Evolutionary conservation across 75 land plant genomes (phyloP).

Genomic region (Larix kaempferi): DNA sequence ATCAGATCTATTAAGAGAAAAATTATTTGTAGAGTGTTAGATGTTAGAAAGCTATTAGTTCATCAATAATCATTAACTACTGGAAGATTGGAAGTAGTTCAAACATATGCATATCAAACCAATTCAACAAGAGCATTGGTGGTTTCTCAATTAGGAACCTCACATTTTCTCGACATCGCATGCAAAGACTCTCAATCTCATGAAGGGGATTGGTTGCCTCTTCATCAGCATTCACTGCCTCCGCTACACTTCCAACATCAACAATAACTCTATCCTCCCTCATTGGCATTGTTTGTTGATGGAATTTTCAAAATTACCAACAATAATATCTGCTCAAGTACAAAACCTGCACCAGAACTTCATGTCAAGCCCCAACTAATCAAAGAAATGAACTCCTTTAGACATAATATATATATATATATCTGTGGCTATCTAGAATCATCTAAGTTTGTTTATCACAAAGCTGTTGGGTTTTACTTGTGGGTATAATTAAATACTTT

Average conservation of each 20-base stretch:
- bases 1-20: not conserved
- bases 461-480: too few relatives aligned
- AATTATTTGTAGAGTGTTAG: not conserved
- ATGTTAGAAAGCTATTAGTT: not conserved
- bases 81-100: not conserved
- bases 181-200: conserved; percentile 88
- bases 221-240: conserved; percentile 35
- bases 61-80: not conserved
- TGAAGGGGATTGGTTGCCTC: conserved; percentile 50
- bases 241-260: conserved; percentile 47
- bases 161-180: conserved; percentile 96
- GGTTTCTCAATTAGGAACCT: not conserved
- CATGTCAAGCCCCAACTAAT: not conserved
- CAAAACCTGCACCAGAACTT: not conserved
- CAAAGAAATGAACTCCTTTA: not conserved
- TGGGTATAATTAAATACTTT: too few relatives aligned
- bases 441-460: not conserved
- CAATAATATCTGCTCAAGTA: not conserved
- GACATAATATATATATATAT: not conserved
- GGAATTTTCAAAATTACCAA: not conserved
- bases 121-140: not conserved
- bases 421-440: not conserved
- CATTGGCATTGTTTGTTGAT: not conserved
- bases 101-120: not conserved
- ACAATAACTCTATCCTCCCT: not conserved